Evolutionary conservation across 169 alveolate genomes (phyloP).

Genomic region (Plasmodium chabaudi): DNA sequence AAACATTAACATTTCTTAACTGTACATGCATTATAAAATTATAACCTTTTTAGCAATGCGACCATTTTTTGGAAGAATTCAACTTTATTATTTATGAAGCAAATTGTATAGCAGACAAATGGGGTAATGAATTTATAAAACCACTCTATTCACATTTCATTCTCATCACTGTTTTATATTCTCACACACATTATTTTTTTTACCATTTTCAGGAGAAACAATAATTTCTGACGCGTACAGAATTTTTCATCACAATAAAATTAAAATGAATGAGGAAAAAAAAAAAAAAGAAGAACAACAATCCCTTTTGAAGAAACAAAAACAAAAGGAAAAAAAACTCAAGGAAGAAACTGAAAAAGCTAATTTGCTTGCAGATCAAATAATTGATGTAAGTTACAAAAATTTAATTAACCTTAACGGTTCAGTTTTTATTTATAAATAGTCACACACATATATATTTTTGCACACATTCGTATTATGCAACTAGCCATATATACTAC

Average conservation of each 20-base stretch:
- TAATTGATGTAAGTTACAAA: slow-evolving; percentile 41
- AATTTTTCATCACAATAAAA: slow-evolving; percentile 51
- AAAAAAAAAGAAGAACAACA: slow-evolving; percentile 62
- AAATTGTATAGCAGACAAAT: slow-evolving; percentile 40
- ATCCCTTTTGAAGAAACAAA: slow-evolving; percentile 47
- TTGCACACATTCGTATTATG: neutral
- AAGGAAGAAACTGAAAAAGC: slow-evolving; percentile 67
- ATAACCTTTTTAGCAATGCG: slow-evolving; percentile 31
- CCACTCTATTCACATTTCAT: neutral
- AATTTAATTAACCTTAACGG: neutral
- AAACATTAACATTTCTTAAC: neutral
- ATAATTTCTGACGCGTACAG: slow-evolving; percentile 61
- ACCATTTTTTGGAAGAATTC: slow-evolving; percentile 59
- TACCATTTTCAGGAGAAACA: slow-evolving; percentile 23
- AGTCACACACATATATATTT: neutral
- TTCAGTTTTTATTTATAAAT: neutral
- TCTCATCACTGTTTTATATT: neutral
- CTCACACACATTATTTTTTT: neutral
- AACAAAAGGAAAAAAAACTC: slow-evolving; percentile 53
- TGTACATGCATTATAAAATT: slow-evolving; percentile 6
- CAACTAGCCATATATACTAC: neutral
- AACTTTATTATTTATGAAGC: slow-evolving; percentile 56
- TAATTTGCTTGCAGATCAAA: slow-evolving; percentile 41
- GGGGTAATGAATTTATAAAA: slow-evolving; percentile 41
- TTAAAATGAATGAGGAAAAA: slow-evolving; percentile 52